Evolutionary conservation across 2,329 filamentous ascomycete species (phyloP), one percentile per base, ranked within the genome.

Genomic region (Lachnellula suecica): DNA sequence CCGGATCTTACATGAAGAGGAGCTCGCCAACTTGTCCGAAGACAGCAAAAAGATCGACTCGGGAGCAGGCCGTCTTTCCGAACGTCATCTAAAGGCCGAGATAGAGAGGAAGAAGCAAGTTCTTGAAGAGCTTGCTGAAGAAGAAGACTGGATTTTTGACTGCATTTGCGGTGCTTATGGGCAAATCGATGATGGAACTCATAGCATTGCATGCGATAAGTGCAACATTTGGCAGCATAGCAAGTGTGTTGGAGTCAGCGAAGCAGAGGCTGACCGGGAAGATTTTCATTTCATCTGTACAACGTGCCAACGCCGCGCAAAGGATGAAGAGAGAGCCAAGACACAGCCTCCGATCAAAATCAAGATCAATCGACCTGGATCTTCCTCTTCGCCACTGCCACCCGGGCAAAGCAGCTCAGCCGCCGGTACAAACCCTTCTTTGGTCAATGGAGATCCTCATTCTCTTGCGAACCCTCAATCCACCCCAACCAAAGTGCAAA

Each of bases 191-290:
- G 94, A 97, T 68, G 94, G 94, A 31, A 87, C 90, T 7, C 92
- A 96, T 67, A 96, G 91, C 68, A 85, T 99, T 59, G 89, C 92
- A 24, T 99, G 94, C 71, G 94, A 99, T 67, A 85, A 79, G 60
- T 99, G 94, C 75, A 95, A 87, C 66, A 87, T 96, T 44, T 99
- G 94, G 94, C 93, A 97, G 68, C 94, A 99, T 67, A 96, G 91
- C 76, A 90, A 88, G 63, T 99, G 94, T 66, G 81, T 96, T 54
- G 87, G 86, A 37, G 88, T 97, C 58, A 81, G 82, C 42, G 82
- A 95, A 63, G 74, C 80, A 54, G 88, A 92, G 57, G 92, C 91
- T 1, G 93, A 96, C 59, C 79, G 85, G 43, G 84, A 90, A 1
- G 89, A 95, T 59, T 97, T 97, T 64, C 85, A 89, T 56, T 96